Evolutionary conservation across 2,329 filamentous ascomycete genomes (phyloP).

Genomic region (Atkinsonella hypoxylon): DNA sequence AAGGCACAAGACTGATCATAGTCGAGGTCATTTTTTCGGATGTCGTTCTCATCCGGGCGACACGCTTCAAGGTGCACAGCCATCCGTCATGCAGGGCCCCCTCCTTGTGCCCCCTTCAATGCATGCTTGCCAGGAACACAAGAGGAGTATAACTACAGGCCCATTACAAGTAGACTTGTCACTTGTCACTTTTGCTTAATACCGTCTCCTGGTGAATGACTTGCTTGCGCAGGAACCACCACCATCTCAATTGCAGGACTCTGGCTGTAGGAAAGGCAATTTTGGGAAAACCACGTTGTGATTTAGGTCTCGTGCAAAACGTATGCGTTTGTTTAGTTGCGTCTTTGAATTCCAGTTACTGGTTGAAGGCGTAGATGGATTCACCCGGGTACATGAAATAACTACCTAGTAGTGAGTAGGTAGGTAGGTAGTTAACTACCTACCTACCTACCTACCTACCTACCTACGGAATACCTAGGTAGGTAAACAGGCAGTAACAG

Average conservation of each 20-base stretch:
- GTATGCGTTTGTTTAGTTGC: not conserved
- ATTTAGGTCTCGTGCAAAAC: not conserved
- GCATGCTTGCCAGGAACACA: not conserved
- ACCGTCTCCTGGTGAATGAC: not conserved
- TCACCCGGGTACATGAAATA: no score
- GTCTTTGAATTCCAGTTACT: not conserved
- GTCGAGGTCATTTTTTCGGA: no score
- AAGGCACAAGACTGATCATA: no score
- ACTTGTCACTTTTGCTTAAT: not conserved
- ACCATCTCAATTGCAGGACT: not conserved
- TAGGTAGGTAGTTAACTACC: no score
- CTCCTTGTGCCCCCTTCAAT: not conserved
- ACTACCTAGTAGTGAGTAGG: no score
- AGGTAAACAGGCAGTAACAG: no score
- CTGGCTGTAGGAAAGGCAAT: not conserved
- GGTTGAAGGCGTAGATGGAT: no score
- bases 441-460: no score
- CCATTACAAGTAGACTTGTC: no score
- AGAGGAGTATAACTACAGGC: not conserved
- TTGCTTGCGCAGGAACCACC: not conserved
- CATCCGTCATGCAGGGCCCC: not conserved
- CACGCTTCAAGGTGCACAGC: not conserved
- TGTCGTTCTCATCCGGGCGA: no score
- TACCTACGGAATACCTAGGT: no score
- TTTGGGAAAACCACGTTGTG: not conserved